Evolutionary conservation across 495 filamentous ascomycete species (phyloP), one percentile per base, ranked within the genome.

Genomic region (Daldinia grandis): DNA sequence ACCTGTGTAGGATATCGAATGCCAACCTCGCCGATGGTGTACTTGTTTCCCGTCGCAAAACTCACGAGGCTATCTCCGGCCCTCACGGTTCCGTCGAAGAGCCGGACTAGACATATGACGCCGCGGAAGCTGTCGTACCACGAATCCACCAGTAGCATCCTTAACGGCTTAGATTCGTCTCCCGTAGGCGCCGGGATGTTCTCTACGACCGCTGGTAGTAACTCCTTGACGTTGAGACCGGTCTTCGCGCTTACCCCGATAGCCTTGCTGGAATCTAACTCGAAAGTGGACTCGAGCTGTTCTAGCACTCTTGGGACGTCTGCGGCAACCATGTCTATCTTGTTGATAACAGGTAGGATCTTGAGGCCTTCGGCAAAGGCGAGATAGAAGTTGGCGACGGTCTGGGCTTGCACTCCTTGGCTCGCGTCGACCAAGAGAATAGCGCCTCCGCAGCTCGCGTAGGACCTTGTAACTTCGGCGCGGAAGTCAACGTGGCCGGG

Each of bases 401-500:
- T 97, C 81, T 97, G 94, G 27, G 94, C 94, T 78, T 97, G 94
- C 9, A 98, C 87, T 24, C 94, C 94, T 78, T 98, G 94, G 70
- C 90, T 92, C 0, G 93, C 95, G 85, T 99, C 95, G 0, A 99
- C 95, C 5, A 99, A 83, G 27, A 99, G 83, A 51, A 99, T 76
- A 6, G 96, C 95, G 64, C 96, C 96, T 63, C 95, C 95, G 78
- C 96, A 98, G 67, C 90, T 93, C 28, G 95, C 94, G 81, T 98
- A 99, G 66, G 92, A 96, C 51, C 96, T 87, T 35, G 92, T 93
- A 5, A 99, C 95, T 75, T 99, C 95, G 37, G 95, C 94, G 37
- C 95, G 88, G 79, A 99, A 99, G 80, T 99, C 95, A 44, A 99
- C 95, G 83, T 99, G 95, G 8, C 95, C 95, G 10, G 95, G 95